Evolutionary conservation across 306 rosid species (phyloP).

Genomic region (Macrotyloma uniflorum): DNA sequence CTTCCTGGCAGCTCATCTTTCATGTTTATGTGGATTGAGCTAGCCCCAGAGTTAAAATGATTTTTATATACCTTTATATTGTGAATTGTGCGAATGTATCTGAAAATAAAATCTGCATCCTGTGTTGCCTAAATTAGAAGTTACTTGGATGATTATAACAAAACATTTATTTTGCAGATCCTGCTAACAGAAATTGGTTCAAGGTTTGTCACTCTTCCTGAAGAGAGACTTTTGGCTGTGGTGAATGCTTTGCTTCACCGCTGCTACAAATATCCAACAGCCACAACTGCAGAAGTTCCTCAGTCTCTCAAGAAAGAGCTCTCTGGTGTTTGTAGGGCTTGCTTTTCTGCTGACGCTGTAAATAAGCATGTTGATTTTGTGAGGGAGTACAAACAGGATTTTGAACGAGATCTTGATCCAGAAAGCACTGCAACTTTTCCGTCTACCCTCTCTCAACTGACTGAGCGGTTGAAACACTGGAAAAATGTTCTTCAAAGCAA

Average conservation of each 20-base stretch:
- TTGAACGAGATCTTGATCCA: slow-evolving; percentile 99
- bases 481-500: slow-evolving; percentile 97
- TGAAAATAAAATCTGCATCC: not conserved
- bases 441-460: slow-evolving; percentile 87
- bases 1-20: slow-evolving; percentile 11
- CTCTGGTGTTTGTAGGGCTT: slow-evolving; percentile 99
- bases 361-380: slow-evolving; percentile 99
- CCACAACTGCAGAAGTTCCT: slow-evolving; percentile 99
- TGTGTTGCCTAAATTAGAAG: slow-evolving; percentile 14
- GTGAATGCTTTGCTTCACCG: slow-evolving; percentile 99
- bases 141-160: slow-evolving; percentile 20
- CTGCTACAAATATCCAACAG: slow-evolving; percentile 98
- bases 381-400: slow-evolving; percentile 95
- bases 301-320: slow-evolving; percentile 99
- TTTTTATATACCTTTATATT: not conserved
- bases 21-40: slow-evolving; percentile 19
- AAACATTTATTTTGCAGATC: slow-evolving; percentile 55
- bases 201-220: slow-evolving; percentile 95
- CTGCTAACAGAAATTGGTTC: slow-evolving; percentile 99
- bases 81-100: slow-evolving; percentile 13
- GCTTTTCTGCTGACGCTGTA: slow-evolving; percentile 97
- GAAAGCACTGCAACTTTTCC: slow-evolving; percentile 93
- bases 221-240: slow-evolving; percentile 98
- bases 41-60: slow-evolving; percentile 4
- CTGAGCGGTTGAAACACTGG: slow-evolving; percentile 96